These are phyloP conservation scores for Eutypa lata DNA, from an alignment of 2,329 filamentous ascomycete species.

Conservation along the genomic window DNA sequence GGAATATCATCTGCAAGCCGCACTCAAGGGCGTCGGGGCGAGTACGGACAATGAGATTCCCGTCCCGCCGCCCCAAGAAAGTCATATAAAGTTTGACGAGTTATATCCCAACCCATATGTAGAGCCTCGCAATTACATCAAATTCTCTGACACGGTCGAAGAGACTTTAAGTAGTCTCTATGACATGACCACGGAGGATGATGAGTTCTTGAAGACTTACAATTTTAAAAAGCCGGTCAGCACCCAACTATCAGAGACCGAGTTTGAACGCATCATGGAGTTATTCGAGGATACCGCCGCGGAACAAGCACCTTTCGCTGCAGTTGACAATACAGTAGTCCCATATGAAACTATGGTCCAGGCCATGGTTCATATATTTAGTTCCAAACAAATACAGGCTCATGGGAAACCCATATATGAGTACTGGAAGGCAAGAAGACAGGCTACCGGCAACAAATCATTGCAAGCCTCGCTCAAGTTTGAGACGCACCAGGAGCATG, in stretches of 20 bases:
- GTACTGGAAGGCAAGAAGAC: slow-evolving; percentile 77
- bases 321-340: slow-evolving; percentile 83
- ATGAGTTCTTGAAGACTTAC: slow-evolving; percentile 76
- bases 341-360: slow-evolving; percentile 73
- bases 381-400: slow-evolving; percentile 44
- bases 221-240: slow-evolving; percentile 70
- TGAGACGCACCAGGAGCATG: slow-evolving; percentile 88
- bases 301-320: slow-evolving; percentile 81
- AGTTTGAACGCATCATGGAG: slow-evolving; percentile 92
- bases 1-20: slow-evolving; percentile 95
- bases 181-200: slow-evolving; percentile 92
- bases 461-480: slow-evolving; percentile 84
- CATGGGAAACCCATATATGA: slow-evolving; percentile 80
- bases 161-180: slow-evolving; percentile 88
- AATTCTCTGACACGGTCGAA: slow-evolving; percentile 96
- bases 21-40: slow-evolving; percentile 56
- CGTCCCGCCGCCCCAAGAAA: slow-evolving; percentile 62
- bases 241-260: slow-evolving; percentile 75
- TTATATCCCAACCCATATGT: slow-evolving; percentile 78
- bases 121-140: slow-evolving; percentile 90
- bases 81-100: slow-evolving; percentile 77
- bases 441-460: slow-evolving; percentile 64
- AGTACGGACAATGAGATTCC: slow-evolving; percentile 62
- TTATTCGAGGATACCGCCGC: slow-evolving; percentile 87
- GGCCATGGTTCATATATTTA: slow-evolving; percentile 53